A percentile compares a stretch with the other conserved stretches of the same genome.
phyloP scores from a whole-genome alignment of 2,329 filamentous ascomycete genomes.

The Aspergillus fructus region DNA sequence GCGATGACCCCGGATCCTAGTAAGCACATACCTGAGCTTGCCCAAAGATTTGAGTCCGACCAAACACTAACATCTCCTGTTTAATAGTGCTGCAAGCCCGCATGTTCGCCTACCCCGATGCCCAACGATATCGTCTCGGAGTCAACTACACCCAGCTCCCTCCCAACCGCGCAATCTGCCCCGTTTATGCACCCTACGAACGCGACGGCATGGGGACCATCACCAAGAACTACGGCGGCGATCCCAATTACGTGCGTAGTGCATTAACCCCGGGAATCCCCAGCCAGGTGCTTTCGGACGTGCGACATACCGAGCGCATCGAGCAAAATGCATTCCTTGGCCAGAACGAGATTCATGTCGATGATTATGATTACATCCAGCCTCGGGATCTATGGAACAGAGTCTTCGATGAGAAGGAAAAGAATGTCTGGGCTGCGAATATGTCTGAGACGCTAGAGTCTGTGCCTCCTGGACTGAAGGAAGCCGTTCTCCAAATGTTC shows the following conservation, averaged over 20 bases:
- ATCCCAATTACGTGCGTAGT: slow-evolving; percentile 55
- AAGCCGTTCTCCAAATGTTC: slow-evolving; percentile 22
- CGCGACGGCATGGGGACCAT: slow-evolving; percentile 39
- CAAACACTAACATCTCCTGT: slow-evolving; percentile 17
- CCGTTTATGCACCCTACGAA: slow-evolving; percentile 54
- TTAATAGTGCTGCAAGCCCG: slow-evolving; percentile 56
- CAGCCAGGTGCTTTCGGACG: slow-evolving; percentile 17
- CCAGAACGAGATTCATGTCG: slow-evolving; percentile 24
- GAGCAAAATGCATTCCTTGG: slow-evolving; percentile 22
- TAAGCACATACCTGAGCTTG: background rate
- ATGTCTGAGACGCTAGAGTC: slow-evolving; percentile 24
- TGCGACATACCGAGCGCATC: slow-evolving; percentile 24
- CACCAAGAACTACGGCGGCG: slow-evolving; percentile 57
- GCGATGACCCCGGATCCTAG: slow-evolving; percentile 47
- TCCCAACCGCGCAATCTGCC: slow-evolving; percentile 35
- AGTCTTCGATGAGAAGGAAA: slow-evolving; percentile 27
- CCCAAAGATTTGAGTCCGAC: background rate
- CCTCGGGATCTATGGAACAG: slow-evolving; percentile 30
- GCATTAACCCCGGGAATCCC: slow-evolving; percentile 21
- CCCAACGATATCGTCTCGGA: slow-evolving; percentile 40
- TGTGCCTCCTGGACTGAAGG: slow-evolving; percentile 19
- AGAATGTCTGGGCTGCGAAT: slow-evolving; percentile 22
- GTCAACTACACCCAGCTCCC: slow-evolving; percentile 44
- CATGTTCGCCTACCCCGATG: slow-evolving; percentile 62
- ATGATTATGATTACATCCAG: slow-evolving; percentile 32